phyloP scores from a whole-genome alignment of 257 asterid genomes.

The Solanum peruvianum region DNA sequence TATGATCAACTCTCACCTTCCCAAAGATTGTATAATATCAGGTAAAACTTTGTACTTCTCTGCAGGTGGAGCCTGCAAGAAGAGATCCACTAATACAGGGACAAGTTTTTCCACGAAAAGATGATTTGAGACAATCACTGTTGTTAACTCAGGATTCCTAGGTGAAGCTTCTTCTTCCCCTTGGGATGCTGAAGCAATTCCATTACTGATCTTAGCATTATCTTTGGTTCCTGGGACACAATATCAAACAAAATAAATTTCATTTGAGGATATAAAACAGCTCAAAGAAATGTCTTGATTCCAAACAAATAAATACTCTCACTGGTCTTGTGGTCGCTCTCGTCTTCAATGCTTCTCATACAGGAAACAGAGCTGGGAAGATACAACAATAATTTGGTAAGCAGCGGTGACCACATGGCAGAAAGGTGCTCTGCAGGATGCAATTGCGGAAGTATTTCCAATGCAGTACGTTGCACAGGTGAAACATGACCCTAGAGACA shows the following conservation, averaged over 20 bases:
- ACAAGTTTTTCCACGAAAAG: slow-evolving; percentile 81
- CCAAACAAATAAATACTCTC: background rate
- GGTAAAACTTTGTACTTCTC: slow-evolving; percentile 52
- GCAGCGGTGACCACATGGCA: slow-evolving; percentile 74
- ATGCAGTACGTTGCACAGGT: slow-evolving; percentile 71
- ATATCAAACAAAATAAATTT: background rate
- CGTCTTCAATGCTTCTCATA: slow-evolving; percentile 34
- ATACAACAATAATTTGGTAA: slow-evolving; percentile 48
- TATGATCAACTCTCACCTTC: slow-evolving; percentile 58
- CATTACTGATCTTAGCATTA: slow-evolving; percentile 19
- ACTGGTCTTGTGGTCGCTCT: slow-evolving; percentile 9
- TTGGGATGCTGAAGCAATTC: slow-evolving; percentile 21
- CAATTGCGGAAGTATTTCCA: slow-evolving; percentile 65
- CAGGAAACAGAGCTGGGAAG: slow-evolving; percentile 68
- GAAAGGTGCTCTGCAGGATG: slow-evolving; percentile 71
- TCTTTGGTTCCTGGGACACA: slow-evolving; percentile 8
- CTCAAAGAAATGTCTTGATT: background rate
- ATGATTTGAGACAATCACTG: slow-evolving; percentile 17
- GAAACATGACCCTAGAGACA: slow-evolving; percentile 68
- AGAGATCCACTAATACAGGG: slow-evolving; percentile 64
- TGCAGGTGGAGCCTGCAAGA: slow-evolving; percentile 63
- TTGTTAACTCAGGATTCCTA: slow-evolving; percentile 17
- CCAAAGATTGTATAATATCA: slow-evolving; percentile 68
- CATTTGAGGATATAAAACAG: background rate
- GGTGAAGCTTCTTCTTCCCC: slow-evolving; percentile 30